phyloP scores from a whole-genome alignment of 2,329 filamentous ascomycete genomes.

The Alternaria dauci region DNA sequence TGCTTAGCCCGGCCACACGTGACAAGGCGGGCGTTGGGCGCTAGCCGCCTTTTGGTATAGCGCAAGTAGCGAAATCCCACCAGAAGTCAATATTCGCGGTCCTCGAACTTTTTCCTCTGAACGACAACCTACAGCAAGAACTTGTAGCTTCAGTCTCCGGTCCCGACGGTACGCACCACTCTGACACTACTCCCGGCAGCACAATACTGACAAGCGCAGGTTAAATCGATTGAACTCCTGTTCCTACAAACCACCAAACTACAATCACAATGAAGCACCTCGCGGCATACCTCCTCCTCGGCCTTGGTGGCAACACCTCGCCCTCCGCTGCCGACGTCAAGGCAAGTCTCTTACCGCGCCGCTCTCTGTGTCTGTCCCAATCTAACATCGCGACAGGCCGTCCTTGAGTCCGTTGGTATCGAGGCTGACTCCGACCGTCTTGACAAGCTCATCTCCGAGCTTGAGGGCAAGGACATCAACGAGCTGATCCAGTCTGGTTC shows the following conservation, averaged over 20 bases:
- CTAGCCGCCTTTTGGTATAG: slow-evolving; percentile 11
- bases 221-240: slow-evolving; percentile 96
- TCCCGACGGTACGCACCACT: slow-evolving; percentile 69
- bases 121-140: slow-evolving; percentile 62
- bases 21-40: slow-evolving; percentile 14
- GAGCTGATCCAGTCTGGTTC: slow-evolving; percentile 94
- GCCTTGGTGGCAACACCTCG: slow-evolving; percentile 88
- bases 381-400: slow-evolving; percentile 64
- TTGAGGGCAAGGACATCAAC: slow-evolving; percentile 89
- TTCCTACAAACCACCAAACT: slow-evolving; percentile 59
- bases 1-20: slow-evolving; percentile 27
- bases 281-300: slow-evolving; percentile 97
- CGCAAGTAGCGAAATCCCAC: slow-evolving; percentile 20
- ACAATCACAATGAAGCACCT: slow-evolving; percentile 96
- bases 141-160: slow-evolving; percentile 99
- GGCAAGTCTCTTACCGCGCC: slow-evolving; percentile 18
- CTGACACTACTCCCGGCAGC: neutral
- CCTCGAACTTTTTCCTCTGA: slow-evolving; percentile 42
- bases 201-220: slow-evolving; percentile 40
- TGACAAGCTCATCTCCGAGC: slow-evolving; percentile 85
- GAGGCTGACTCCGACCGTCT: slow-evolving; percentile 90
- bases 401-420: slow-evolving; percentile 93
- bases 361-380: slow-evolving; percentile 5
- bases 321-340: slow-evolving; percentile 84
- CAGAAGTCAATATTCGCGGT: slow-evolving; percentile 28